Evolutionary conservation across 1,284 basidiomycete species (phyloP), one percentile per base, ranked within the genome.

Genomic region (Naganishia sp.): DNA sequence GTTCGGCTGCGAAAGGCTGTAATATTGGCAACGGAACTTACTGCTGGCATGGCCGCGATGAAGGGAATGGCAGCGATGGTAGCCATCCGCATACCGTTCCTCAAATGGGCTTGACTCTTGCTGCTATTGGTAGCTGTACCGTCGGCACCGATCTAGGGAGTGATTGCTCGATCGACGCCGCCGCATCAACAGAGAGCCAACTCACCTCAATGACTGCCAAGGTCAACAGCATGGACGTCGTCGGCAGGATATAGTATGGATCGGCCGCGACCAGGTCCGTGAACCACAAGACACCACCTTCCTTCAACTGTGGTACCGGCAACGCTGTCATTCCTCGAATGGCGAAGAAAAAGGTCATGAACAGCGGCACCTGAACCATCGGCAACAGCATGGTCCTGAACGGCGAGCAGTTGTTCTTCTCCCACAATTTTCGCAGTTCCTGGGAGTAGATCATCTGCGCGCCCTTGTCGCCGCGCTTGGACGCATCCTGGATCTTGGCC

Each of bases 291-390:
- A 94, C 79, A 0, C 94, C 94, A 67, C 92, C 94, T 69, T 86
- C 81, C 71, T 86, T 84, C 72, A 98, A 79, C 76, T 90, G 89
- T 52, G 84, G 82, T 36, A 95, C 75, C 0, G 90, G 90, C 28
- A 87, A 78, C 55, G 83, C 81, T 66, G 88, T 89, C 81, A 98
- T 84, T 45, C 81, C 81, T 75, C 87, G 86, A 55, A 97, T 78
- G 16, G 87, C 92, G 71, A 94, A 88, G 84, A 97, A 99, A 81
- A 93, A 83, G 33, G 88, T 87, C 55, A 97, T 81, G 70, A 91
- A 90, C 55, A 94, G 82, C 0, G 92, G 87, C 49, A 93, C 79
- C 76, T 96, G 92, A 3, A 88, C 72, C 63, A 92, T 75, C 7
- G 88, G 87, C 56, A 85, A 82, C 13, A 86, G 72, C 28, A 90